Evolutionary conservation across 164 flowering plant species (phyloP).

Genomic region (Nymphaea colorata): DNA sequence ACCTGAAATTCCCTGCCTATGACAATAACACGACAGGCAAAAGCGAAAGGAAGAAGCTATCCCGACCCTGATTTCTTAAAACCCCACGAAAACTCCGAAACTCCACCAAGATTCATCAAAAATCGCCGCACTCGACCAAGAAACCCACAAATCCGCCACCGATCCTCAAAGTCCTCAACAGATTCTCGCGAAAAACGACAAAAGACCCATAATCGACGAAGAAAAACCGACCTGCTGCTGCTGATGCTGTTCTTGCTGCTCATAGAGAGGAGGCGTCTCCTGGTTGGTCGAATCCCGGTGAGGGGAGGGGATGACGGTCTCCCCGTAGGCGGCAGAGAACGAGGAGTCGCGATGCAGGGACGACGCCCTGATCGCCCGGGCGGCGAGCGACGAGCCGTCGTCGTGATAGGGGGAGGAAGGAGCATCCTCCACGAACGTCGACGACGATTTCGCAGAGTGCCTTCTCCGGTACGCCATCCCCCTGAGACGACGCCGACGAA

Average conservation of each 20-base stretch:
- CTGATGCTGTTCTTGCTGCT: no score
- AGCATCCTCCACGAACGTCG: conserved; percentile 6
- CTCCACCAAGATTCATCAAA: background rate
- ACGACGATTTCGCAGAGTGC: conserved; percentile 11
- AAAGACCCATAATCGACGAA: background rate
- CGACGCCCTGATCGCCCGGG: conserved; percentile 85
- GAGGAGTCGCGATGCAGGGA: conserved; percentile 61
- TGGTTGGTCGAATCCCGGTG: conserved; percentile 4
- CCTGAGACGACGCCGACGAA: background rate
- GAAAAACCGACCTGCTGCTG: conserved; percentile 7
- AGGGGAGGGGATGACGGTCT: conserved; percentile 20
- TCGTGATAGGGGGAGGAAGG: conserved; percentile 9
- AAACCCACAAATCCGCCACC: background rate
- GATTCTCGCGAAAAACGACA: background rate
- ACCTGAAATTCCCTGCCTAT: background rate
- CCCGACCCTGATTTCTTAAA: background rate
- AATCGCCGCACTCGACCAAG: background rate
- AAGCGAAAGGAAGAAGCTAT: background rate
- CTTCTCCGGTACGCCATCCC: conserved; percentile 33
- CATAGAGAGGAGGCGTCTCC: conserved; percentile 11
- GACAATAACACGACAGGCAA: no score
- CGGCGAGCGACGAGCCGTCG: conserved; percentile 40
- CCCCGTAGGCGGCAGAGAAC: conserved; percentile 44
- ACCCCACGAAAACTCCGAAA: background rate
- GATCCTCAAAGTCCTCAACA: background rate